These are phyloP conservation scores for Yamadazyma ubonensis DNA, from an alignment of 805 yeast genomes.

Conservation along the genomic window DNA sequence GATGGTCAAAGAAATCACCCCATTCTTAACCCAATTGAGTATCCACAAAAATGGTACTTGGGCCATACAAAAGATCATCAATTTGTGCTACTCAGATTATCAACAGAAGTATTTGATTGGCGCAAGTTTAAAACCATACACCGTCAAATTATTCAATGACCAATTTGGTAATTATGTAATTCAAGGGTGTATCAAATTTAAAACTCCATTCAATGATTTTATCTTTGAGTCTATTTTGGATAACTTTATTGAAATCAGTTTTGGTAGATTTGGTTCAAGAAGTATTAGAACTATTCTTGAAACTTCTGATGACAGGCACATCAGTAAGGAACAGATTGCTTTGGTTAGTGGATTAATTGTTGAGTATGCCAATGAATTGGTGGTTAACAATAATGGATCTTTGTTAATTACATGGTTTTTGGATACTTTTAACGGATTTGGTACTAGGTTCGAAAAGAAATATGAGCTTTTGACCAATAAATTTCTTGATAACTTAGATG, in stretches of 20 bases:
- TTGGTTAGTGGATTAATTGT: slow-evolving; percentile 77
- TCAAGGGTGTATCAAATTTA: slow-evolving; percentile 90
- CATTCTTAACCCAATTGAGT: slow-evolving; percentile 85
- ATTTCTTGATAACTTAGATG: slow-evolving; percentile 59
- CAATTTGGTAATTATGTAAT: slow-evolving; percentile 96
- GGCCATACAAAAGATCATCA: slow-evolving; percentile 97
- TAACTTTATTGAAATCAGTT: slow-evolving; percentile 76
- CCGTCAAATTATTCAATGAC: slow-evolving; percentile 84
- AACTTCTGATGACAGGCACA: slow-evolving; percentile 42
- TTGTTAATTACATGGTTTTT: slow-evolving; percentile 89
- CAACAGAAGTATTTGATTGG: slow-evolving; percentile 60
- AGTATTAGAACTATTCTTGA: slow-evolving; percentile 93
- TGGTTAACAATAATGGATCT: slow-evolving; percentile 84
- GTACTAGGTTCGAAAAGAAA: slow-evolving; percentile 39
- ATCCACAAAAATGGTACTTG: slow-evolving; percentile 98
- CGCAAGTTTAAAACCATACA: slow-evolving; percentile 70
- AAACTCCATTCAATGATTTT: slow-evolving; percentile 84
- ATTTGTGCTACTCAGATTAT: slow-evolving; percentile 52
- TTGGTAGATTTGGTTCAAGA: slow-evolving; percentile 91
- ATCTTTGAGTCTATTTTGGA: slow-evolving; percentile 80
- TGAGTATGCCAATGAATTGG: slow-evolving; percentile 72
- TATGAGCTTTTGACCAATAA: slow-evolving; percentile 63
- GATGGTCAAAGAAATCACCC: slow-evolving; percentile 76
- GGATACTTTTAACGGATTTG: slow-evolving; percentile 56
- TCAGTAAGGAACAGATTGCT: slow-evolving; percentile 61